These are phyloP conservation scores for Colletotrichum gigasporum DNA, from an alignment of 2,329 filamentous ascomycete species.

Conservation along the genomic window DNA sequence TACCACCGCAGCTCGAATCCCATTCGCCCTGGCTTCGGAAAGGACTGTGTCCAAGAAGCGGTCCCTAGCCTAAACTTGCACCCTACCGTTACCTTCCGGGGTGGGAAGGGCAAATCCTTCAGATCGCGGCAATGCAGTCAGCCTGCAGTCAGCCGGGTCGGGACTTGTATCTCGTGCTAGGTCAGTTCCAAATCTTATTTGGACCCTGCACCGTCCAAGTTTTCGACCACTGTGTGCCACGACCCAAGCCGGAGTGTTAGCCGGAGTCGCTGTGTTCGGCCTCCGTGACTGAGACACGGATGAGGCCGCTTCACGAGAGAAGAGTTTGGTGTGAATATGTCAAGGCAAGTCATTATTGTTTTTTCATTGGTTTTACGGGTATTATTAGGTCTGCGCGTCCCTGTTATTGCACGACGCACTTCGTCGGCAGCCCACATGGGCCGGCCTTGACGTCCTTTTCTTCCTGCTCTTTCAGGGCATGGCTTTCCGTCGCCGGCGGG, in stretches of 20 bases:
- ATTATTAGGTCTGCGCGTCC: background rate
- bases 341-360: background rate
- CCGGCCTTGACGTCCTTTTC: constrained; percentile 59
- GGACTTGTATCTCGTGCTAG: too few relatives aligned
- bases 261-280: too few relatives aligned
- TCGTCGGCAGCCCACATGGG: constrained; percentile 80
- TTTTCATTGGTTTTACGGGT: background rate
- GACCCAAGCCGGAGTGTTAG: too few relatives aligned
- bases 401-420: constrained; percentile 73
- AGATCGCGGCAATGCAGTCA: background rate
- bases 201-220: background rate
- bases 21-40: background rate
- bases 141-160: background rate
- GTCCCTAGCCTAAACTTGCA: background rate
- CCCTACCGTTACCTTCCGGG: too few relatives aligned
- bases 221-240: too few relatives aligned
- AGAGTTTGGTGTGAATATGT: background rate
- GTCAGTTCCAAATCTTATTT: background rate
- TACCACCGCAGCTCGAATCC: background rate
- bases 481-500: constrained; percentile 23
- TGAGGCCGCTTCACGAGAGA: too few relatives aligned
- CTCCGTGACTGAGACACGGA: too few relatives aligned
- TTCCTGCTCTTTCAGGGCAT: constrained; percentile 42
- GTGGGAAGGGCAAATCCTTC: too few relatives aligned
- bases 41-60: background rate